Evolutionary conservation across 2,329 filamentous ascomycete species (phyloP).

Genomic region (Pseudopithomyces maydicus): DNA sequence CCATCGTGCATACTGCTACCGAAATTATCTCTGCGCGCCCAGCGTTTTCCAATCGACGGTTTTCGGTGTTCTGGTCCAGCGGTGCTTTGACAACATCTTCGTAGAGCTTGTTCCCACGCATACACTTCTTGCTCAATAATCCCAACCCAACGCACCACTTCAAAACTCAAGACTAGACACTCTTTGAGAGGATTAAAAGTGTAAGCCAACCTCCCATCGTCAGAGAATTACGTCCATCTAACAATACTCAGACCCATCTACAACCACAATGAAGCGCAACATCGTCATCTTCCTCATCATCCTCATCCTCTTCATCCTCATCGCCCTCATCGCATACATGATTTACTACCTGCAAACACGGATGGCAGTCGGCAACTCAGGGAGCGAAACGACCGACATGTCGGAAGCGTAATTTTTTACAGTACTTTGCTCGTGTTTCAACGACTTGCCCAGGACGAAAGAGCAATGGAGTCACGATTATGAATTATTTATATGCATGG

Average conservation of each 20-base stretch:
- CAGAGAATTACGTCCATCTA: too few species aligned
- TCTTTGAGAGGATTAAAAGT: not conserved
- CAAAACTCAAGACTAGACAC: not conserved
- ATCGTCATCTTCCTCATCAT: conserved; percentile 59
- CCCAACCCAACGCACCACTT: not conserved
- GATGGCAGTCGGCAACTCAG: conserved; percentile 45
- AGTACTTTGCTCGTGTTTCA: not conserved
- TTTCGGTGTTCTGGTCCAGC: not conserved
- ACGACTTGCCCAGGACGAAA: too few species aligned
- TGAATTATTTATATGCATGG: not conserved
- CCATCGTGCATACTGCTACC: conserved; percentile 18
- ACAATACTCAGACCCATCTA: not conserved
- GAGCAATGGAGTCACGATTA: not conserved
- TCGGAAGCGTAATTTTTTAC: conserved; percentile 19
- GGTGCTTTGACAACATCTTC: not conserved
- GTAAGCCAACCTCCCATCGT: too few species aligned
- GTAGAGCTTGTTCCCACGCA: not conserved
- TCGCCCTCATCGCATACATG: conserved; percentile 54
- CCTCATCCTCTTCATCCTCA: conserved; percentile 58
- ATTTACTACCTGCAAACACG: conserved; percentile 56
- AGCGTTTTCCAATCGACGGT: not conserved
- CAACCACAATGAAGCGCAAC: conserved; percentile 55
- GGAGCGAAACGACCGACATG: conserved; percentile 38
- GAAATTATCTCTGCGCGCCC: not conserved
- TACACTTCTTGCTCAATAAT: too few species aligned